Conservation (phyloP, 495 filamentous ascomycete species). For the Rhizodiscina lignyota region DNA sequence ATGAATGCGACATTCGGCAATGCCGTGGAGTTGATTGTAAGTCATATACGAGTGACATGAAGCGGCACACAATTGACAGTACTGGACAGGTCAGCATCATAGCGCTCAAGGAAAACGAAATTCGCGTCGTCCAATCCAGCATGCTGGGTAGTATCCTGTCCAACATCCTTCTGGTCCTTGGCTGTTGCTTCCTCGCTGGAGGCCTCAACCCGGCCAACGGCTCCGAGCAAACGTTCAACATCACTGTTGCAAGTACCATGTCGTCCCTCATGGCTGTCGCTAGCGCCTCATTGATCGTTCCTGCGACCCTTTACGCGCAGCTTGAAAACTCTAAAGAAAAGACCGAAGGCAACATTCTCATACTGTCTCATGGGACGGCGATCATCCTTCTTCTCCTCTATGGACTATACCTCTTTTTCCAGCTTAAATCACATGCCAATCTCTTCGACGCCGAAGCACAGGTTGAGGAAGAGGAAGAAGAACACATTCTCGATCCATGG, state of each 20-base stretch:
- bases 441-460: slow-evolving; percentile 57
- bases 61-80: slow-evolving; percentile 1
- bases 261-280: slow-evolving; percentile 91
- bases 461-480: slow-evolving; percentile 19
- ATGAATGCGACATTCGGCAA: slow-evolving; percentile 97
- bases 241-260: slow-evolving; percentile 83
- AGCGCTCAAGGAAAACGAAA: slow-evolving; percentile 67
- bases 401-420: slow-evolving; percentile 79
- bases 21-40: slow-evolving; percentile 93
- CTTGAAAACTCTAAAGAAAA: slow-evolving; percentile 21
- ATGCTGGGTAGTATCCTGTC: slow-evolving; percentile 97
- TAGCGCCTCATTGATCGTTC: slow-evolving; percentile 82
- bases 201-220: slow-evolving; percentile 57
- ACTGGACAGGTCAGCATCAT: slow-evolving; percentile 70
- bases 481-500: slow-evolving; percentile 43
- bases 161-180: slow-evolving; percentile 86
- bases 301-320: slow-evolving; percentile 58
- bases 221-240: slow-evolving; percentile 64
- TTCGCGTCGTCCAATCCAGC: slow-evolving; percentile 89
- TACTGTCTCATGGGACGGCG: slow-evolving; percentile 78
- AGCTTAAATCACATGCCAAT: slow-evolving; percentile 62
- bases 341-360: slow-evolving; percentile 50
- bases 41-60: slow-evolving; percentile 15
- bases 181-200: slow-evolving; percentile 90
- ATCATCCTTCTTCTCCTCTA: slow-evolving; percentile 83